Evolutionary conservation across 1,284 basidiomycete genomes (phyloP).

Genomic region (Pulveroboletus sp.): DNA sequence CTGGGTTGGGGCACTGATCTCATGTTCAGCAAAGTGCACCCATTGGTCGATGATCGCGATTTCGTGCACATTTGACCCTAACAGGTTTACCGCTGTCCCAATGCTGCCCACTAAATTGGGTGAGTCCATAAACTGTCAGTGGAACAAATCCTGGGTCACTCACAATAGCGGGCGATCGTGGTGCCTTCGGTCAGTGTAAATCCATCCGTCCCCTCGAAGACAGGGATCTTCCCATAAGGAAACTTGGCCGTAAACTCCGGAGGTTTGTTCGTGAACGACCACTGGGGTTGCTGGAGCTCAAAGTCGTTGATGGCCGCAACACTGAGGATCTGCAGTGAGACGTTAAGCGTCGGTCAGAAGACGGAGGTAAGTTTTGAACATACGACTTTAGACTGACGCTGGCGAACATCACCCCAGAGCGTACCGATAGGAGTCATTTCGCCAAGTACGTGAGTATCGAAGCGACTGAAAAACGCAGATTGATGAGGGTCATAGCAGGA

Average conservation of each 20-base stretch:
- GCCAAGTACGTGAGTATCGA: background rate
- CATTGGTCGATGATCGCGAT: constrained; percentile 51
- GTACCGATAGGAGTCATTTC: constrained; percentile 21
- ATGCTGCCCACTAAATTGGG: constrained; percentile 41
- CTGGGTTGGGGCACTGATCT: constrained; percentile 27
- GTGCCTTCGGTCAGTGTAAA: constrained; percentile 49
- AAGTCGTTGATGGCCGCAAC: constrained; percentile 20
- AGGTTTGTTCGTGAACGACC: constrained; percentile 33
- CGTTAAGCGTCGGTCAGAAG: background rate
- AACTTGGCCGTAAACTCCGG: constrained; percentile 43
- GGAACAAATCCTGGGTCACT: constrained; percentile 25
- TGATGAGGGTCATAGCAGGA: background rate
- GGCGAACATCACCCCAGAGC: constrained; percentile 21
- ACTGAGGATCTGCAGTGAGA: constrained; percentile 18
- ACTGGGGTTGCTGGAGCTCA: constrained; percentile 12
- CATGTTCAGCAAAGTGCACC: constrained; percentile 48
- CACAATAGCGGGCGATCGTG: constrained; percentile 58
- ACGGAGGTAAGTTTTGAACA: constrained; percentile 2
- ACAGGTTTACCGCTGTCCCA: constrained; percentile 45
- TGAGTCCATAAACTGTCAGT: background rate
- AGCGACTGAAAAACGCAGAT: background rate
- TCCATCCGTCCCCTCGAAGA: constrained; percentile 50
- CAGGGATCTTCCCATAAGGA: constrained; percentile 48
- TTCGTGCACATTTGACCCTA: constrained; percentile 44
- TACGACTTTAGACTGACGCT: constrained; percentile 29